phyloP scores from a whole-genome alignment of 2,329 filamentous ascomycete genomes.

The Dactylonectria macrodidyma region DNA sequence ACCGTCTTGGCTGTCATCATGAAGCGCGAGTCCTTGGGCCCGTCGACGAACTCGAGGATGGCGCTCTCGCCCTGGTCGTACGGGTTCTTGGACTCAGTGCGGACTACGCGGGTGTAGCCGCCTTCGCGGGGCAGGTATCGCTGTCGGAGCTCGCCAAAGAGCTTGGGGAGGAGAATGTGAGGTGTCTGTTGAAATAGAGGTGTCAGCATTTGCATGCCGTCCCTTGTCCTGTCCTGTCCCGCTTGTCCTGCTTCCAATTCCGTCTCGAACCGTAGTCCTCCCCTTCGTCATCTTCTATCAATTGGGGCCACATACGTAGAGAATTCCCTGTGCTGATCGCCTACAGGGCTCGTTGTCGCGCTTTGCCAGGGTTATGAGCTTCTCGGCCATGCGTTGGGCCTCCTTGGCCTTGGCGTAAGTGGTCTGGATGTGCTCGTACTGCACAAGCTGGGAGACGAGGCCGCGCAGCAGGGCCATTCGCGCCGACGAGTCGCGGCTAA shows the following conservation, averaged over 20 bases:
- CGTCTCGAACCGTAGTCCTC: slow-evolving; percentile 12
- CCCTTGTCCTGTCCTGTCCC: background rate
- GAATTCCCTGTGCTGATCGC: slow-evolving; percentile 82
- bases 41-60: slow-evolving; percentile 95
- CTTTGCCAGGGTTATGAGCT: slow-evolving; percentile 94
- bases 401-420: slow-evolving; percentile 98
- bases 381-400: slow-evolving; percentile 92
- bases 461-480: slow-evolving; percentile 94
- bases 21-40: slow-evolving; percentile 93
- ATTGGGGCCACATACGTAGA: slow-evolving; percentile 78
- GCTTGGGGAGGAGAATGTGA: slow-evolving; percentile 81
- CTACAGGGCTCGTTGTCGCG: slow-evolving; percentile 88
- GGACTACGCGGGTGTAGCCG: slow-evolving; percentile 94
- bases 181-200: slow-evolving; percentile 68
- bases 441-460: slow-evolving; percentile 93
- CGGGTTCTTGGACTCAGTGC: slow-evolving; percentile 88
- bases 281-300: slow-evolving; percentile 6
- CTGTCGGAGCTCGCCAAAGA: slow-evolving; percentile 85
- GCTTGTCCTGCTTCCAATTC: background rate
- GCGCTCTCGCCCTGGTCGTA: slow-evolving; percentile 90
- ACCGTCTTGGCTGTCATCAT: slow-evolving; percentile 92
- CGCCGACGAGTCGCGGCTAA: slow-evolving; percentile 88
- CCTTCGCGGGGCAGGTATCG: slow-evolving; percentile 86
- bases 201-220: slow-evolving; percentile 28
- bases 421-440: slow-evolving; percentile 93